phyloP scores from a whole-genome alignment of 2,329 filamentous ascomycete genomes.

The Diaporthe batatas region DNA sequence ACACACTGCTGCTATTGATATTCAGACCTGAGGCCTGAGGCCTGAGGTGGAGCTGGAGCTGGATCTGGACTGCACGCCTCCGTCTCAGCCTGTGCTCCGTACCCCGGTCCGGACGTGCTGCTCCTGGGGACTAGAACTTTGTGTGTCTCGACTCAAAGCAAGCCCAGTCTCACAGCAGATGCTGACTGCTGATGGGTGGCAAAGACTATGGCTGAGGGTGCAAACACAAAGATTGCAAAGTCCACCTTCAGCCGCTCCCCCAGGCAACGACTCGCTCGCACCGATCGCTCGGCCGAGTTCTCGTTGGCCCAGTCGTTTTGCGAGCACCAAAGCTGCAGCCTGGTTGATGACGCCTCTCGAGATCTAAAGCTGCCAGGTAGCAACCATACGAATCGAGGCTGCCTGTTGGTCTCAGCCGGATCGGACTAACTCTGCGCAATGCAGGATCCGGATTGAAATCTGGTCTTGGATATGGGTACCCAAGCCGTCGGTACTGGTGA shows the following conservation, averaged over 20 bases:
- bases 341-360: slow-evolving; percentile 16
- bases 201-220: slow-evolving; percentile 3
- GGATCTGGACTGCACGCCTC: slow-evolving; percentile 5
- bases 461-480: slow-evolving; percentile 14
- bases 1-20: not conserved
- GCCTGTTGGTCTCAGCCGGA: slow-evolving; percentile 9
- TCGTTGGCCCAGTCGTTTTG: slow-evolving; percentile 10
- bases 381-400: not conserved
- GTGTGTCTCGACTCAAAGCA: slow-evolving; percentile 15
- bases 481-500: slow-evolving; percentile 29
- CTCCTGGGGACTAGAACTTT: not conserved
- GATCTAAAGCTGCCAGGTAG: not conserved
- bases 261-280: not conserved
- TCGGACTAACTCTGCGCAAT: not conserved
- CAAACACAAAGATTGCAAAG: not conserved
- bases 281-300: not conserved
- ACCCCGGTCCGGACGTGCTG: slow-evolving; percentile 17
- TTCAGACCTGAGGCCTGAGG: not conserved
- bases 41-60: slow-evolving; percentile 2
- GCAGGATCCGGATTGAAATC: slow-evolving; percentile 5
- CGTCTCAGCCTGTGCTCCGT: slow-evolving; percentile 19
- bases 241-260: not conserved
- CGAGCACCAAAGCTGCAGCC: slow-evolving; percentile 23
- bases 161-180: slow-evolving; percentile 19
- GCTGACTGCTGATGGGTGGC: slow-evolving; percentile 4